Conservation (phyloP, 2,329 filamentous ascomycete species). For the Cryphonectria radicalis region DNA sequence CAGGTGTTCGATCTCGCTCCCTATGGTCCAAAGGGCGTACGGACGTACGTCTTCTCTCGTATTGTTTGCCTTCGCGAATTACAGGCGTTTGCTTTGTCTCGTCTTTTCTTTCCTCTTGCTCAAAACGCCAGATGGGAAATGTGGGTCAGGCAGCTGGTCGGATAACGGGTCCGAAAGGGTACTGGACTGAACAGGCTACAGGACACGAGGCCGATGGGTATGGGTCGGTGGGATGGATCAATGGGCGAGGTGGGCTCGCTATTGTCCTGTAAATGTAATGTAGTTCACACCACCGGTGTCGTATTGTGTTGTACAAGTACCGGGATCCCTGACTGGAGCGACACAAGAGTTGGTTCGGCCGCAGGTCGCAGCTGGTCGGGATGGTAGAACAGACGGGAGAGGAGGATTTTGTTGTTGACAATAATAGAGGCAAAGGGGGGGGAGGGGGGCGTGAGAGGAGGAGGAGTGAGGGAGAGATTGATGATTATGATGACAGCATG, state of each 20-base stretch:
- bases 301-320: constrained; percentile 30
- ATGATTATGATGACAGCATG: constrained; percentile 3
- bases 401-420: constrained; percentile 28
- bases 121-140: neutral
- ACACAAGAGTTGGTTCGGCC: constrained; percentile 47
- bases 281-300: constrained; percentile 13
- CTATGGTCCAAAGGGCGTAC: neutral
- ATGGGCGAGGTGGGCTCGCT: neutral
- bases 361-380: constrained; percentile 31
- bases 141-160: neutral
- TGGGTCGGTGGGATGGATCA: neutral
- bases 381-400: constrained; percentile 12
- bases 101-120: neutral
- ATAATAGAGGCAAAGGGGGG: constrained; percentile 20
- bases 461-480: constrained; percentile 20
- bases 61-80: neutral
- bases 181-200: neutral
- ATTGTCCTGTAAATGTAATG: neutral
- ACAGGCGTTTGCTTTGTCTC: neutral
- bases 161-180: neutral
- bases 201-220: neutral
- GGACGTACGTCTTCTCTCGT: neutral
- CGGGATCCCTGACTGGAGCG: constrained; percentile 39
- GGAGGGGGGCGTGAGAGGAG: constrained; percentile 22
- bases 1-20: neutral